Evolutionary conservation across 2,329 filamentous ascomycete species (phyloP).

Genomic region (Ophidiomyces ophidiicola): DNA sequence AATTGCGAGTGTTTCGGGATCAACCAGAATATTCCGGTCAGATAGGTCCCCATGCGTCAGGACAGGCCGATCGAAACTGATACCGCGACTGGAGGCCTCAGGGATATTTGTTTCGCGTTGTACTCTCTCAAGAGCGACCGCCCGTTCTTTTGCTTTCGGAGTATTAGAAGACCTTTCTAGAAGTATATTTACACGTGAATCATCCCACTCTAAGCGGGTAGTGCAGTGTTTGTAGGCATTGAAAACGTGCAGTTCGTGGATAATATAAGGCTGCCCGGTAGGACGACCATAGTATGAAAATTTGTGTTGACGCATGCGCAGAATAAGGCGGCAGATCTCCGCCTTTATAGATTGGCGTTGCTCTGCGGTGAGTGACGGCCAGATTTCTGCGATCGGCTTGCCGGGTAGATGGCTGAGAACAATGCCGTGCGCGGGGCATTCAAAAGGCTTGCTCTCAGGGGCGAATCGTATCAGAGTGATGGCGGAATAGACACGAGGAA

Average conservation of each 20-base stretch:
- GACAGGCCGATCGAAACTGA: constrained; percentile 14
- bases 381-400: constrained; percentile 14
- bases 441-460: constrained; percentile 1
- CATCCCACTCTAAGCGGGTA: constrained; percentile 15
- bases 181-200: constrained; percentile 14
- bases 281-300: constrained; percentile 17
- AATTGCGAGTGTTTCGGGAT: constrained; percentile 14
- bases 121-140: constrained; percentile 12
- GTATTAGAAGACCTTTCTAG: neutral
- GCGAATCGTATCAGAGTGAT: neutral
- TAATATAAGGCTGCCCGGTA: constrained; percentile 13
- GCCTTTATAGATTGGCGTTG: constrained; percentile 13
- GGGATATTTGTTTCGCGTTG: constrained; percentile 14
- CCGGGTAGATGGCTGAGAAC: constrained; percentile 13
- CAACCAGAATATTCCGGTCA: constrained; percentile 15
- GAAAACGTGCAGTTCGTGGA: constrained; percentile 3
- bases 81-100: too few relatives aligned
- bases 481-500: constrained; percentile 12
- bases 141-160: constrained; percentile 8
- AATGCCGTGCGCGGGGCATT: constrained; percentile 5
- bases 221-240: constrained; percentile 8
- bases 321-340: constrained; percentile 13
- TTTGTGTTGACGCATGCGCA: constrained; percentile 12
- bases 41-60: constrained; percentile 15
- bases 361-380: constrained; percentile 13